Evolutionary conservation across 2,329 filamentous ascomycete genomes (phyloP).

Genomic region (Aspergillus awamori): DNA sequence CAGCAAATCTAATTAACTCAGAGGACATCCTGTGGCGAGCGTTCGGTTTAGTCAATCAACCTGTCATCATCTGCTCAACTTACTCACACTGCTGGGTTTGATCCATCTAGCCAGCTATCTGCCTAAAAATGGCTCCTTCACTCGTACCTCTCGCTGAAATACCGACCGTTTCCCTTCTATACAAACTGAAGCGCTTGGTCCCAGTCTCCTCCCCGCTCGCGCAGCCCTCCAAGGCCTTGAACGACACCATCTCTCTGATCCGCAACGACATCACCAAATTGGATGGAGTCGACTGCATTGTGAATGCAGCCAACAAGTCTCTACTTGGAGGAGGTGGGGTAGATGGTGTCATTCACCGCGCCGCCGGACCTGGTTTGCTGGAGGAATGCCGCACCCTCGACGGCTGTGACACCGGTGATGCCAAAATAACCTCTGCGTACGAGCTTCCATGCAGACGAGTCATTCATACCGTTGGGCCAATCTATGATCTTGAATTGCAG

Average conservation of each 20-base stretch:
- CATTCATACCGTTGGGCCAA: constrained; percentile 88
- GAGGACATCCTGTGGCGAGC: background rate
- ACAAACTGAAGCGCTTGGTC: constrained; percentile 59
- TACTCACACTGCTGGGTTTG: background rate
- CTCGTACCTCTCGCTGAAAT: constrained; percentile 39
- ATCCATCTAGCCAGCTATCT: background rate
- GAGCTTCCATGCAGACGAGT: constrained; percentile 74
- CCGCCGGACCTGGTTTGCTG: constrained; percentile 70
- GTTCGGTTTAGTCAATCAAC: background rate
- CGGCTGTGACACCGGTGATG: constrained; percentile 76
- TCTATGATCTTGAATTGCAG: constrained; percentile 59
- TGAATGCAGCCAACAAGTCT: constrained; percentile 84
- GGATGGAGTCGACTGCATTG: constrained; percentile 71
- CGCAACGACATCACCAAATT: constrained; percentile 81
- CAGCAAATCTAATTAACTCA: background rate
- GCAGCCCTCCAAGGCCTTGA: constrained; percentile 54
- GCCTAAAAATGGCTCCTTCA: constrained; percentile 22
- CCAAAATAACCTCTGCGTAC: constrained; percentile 82
- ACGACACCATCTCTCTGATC: constrained; percentile 64
- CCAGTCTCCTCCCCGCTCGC: constrained; percentile 32
- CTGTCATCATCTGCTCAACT: background rate
- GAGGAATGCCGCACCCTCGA: constrained; percentile 71
- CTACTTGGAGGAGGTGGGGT: constrained; percentile 90
- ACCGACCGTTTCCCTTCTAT: constrained; percentile 60
- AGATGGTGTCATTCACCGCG: constrained; percentile 81